phyloP scores from a whole-genome alignment of 176 grass and related monocot genomes.

The Lolium rigidum region DNA sequence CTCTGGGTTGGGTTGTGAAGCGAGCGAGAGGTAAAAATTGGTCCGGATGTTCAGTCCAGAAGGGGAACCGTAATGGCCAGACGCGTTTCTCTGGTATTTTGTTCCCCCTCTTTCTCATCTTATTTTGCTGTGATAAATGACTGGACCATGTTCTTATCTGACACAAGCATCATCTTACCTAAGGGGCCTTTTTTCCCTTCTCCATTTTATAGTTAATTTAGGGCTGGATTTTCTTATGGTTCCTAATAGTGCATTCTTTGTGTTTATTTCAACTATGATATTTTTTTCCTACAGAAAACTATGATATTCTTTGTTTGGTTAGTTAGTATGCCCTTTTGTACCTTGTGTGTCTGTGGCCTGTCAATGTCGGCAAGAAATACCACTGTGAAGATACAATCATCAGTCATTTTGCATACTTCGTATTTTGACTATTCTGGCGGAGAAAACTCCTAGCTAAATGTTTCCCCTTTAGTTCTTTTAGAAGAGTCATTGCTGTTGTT shows the following conservation, averaged over 20 bases:
- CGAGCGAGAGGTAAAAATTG: not conserved
- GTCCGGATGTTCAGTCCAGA: not conserved
- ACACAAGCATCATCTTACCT: not conserved
- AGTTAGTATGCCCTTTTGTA: not conserved
- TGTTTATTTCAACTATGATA: not conserved
- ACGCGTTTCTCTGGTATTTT: not conserved
- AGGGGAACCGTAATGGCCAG: not conserved
- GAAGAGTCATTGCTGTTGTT: not conserved
- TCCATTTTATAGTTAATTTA: not conserved
- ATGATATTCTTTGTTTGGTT: not conserved
- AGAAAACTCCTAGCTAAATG: not conserved
- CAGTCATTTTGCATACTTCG: not conserved
- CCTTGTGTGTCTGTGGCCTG: not conserved
- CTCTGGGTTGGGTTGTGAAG: not conserved
- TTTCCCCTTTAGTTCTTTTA: not conserved
- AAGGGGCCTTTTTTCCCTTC: not conserved
- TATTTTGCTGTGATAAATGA: not conserved
- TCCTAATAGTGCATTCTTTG: not conserved
- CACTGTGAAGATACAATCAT: not conserved
- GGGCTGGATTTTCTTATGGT: not conserved
- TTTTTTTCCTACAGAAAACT: not conserved
- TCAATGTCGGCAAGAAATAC: not conserved
- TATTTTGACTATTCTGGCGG: not conserved
- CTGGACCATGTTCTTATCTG: conserved; percentile 15
- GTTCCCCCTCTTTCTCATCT: not conserved